Conservation (phyloP, 257 asterid genomes). For the Cynanchum wilfordii region DNA sequence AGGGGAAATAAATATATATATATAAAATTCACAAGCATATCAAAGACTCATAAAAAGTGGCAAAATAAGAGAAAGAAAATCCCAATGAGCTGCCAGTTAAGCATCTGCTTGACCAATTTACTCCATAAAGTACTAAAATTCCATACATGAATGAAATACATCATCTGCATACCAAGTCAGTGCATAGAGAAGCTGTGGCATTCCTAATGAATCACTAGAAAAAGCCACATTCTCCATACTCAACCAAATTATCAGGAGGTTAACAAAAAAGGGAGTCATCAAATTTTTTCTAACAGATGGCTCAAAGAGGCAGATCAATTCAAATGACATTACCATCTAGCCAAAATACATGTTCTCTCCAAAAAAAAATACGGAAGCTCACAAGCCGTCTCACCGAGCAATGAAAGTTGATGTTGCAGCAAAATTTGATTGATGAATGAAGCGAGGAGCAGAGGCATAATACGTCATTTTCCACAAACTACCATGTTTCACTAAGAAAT, state of each 20-base stretch:
- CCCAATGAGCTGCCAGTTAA: neutral
- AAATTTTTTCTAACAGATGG: neutral
- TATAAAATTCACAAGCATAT: no score
- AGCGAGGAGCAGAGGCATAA: constrained; percentile 85
- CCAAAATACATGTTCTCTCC: neutral
- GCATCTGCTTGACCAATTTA: neutral
- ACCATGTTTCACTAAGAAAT: constrained; percentile 94
- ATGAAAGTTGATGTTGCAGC: constrained; percentile 95
- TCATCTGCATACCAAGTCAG: neutral
- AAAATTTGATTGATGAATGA: constrained; percentile 86
- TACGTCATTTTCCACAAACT: constrained; percentile 88
- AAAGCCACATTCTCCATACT: neutral
- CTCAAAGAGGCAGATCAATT: neutral
- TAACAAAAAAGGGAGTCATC: neutral
- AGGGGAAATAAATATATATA: neutral
- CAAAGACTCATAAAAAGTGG: neutral
- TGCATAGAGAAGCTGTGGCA: neutral
- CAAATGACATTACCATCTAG: neutral
- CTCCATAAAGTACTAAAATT: neutral
- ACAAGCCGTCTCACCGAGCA: constrained; percentile 60
- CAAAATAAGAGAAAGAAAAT: neutral
- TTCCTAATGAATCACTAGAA: neutral
- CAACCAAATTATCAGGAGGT: neutral
- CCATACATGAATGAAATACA: neutral
- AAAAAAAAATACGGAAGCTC: neutral